phyloP scores from a whole-genome alignment of 2,329 filamentous ascomycete genomes.

The Dothideomycetes sp. region DNA sequence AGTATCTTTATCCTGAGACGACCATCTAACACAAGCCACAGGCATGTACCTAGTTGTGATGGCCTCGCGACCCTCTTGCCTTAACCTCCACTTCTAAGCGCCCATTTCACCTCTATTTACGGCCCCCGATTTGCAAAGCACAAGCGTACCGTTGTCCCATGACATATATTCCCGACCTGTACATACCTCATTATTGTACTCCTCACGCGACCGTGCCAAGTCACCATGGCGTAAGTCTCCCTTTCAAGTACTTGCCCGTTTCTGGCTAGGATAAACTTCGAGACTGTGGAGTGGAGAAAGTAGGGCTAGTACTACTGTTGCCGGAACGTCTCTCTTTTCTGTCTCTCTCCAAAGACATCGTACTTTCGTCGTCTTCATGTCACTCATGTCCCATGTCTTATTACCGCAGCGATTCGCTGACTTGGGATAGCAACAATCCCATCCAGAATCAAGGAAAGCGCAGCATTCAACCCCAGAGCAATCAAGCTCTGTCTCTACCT shows the following conservation, averaged over 20 bases:
- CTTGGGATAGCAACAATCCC: neutral
- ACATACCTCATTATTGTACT: slow-evolving; percentile 8
- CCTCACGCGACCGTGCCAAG: slow-evolving; percentile 5
- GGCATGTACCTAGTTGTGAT: neutral
- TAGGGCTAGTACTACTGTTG: neutral
- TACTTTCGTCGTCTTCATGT: neutral
- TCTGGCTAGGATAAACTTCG: neutral
- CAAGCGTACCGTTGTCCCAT: slow-evolving; percentile 1
- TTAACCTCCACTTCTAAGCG: neutral
- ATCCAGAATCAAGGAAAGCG: slow-evolving; percentile 4
- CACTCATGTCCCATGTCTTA: neutral
- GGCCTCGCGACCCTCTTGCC: too few relatives aligned
- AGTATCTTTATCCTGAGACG: neutral
- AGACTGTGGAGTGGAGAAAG: neutral
- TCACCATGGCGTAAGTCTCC: slow-evolving; percentile 12
- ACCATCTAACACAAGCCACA: neutral
- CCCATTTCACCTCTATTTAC: neutral
- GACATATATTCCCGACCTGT: slow-evolving; percentile 8
- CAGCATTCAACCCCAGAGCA: slow-evolving; percentile 5
- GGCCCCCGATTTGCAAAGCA: neutral
- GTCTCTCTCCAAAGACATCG: neutral
- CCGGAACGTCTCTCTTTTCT: neutral
- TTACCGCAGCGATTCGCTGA: neutral
- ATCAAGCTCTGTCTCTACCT: slow-evolving; percentile 3
- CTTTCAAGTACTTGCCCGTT: neutral